phyloP scores from a whole-genome alignment of 2,329 filamentous ascomycete genomes.

The Paraconiothyrium sp. region DNA sequence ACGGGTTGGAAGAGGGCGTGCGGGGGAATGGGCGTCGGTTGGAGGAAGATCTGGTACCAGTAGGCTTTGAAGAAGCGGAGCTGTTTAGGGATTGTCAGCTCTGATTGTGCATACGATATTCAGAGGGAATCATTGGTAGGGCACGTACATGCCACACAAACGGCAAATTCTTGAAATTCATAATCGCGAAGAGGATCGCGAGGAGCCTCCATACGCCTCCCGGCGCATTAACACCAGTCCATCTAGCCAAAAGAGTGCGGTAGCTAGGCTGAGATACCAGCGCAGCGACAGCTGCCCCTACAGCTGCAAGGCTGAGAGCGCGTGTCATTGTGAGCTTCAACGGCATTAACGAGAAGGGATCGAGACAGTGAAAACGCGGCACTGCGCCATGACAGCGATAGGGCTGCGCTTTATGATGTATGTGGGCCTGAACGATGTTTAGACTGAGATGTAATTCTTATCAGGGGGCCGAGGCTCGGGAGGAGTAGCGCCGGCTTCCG shows the following conservation, averaged over 20 bases:
- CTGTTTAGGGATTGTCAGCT: conserved; percentile 35
- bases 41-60: conserved; percentile 58
- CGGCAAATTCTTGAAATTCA: conserved; percentile 79
- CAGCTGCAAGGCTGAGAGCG: conserved; percentile 9
- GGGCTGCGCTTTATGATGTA: conserved; percentile 6
- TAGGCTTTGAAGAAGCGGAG: conserved; percentile 58
- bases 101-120: conserved; percentile 5
- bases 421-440: background rate
- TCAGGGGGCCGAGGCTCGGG: conserved; percentile 15
- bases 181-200: conserved; percentile 44
- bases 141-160: conserved; percentile 78
- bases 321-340: conserved; percentile 12
- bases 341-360: background rate
- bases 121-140: background rate
- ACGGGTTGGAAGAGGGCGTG: conserved; percentile 77
- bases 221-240: conserved; percentile 37
- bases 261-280: conserved; percentile 9
- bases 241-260: conserved; percentile 10
- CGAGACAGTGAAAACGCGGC: background rate
- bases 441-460: conserved; percentile 9
- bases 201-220: conserved; percentile 48
- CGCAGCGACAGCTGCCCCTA: conserved; percentile 11
- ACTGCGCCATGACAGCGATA: background rate
- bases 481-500: conserved; percentile 7
- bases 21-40: conserved; percentile 56